These are phyloP conservation scores for Candida maesae DNA, from an alignment of 805 yeast genomes.

Conservation along the genomic window DNA sequence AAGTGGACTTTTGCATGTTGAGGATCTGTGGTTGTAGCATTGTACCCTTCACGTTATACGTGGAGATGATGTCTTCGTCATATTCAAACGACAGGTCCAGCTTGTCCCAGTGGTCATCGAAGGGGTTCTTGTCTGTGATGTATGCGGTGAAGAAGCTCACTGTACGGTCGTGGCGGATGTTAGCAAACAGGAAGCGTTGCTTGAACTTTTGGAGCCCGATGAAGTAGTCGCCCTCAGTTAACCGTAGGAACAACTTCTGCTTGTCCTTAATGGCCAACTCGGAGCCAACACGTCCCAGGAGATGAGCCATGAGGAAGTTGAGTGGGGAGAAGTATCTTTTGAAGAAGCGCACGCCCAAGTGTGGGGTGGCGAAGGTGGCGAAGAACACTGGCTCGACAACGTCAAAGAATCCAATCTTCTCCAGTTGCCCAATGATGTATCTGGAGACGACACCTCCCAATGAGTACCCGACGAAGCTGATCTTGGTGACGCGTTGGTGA, in stretches of 20 bases:
- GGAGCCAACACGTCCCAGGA: conserved; percentile 65
- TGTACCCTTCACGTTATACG: conserved; percentile 34
- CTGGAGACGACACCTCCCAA: conserved; percentile 84
- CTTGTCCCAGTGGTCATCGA: conserved; percentile 50
- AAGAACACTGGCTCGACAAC: conserved; percentile 57
- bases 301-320: conserved; percentile 49
- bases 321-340: conserved; percentile 32
- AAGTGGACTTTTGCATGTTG: conserved; percentile 39
- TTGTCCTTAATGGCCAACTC: conserved; percentile 61
- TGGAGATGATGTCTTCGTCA: conserved; percentile 35
- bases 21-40: conserved; percentile 46
- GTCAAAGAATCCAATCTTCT: conserved; percentile 51
- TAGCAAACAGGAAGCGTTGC: conserved; percentile 60
- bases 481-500: conserved; percentile 36
- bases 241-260: conserved; percentile 42
- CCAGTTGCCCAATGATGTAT: conserved; percentile 72
- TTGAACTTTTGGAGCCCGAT: conserved; percentile 57
- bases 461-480: conserved; percentile 84
- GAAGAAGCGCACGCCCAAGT: conserved; percentile 58
- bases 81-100: conserved; percentile 40
- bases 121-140: conserved; percentile 72
- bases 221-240: conserved; percentile 37
- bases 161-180: conserved; percentile 76
- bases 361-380: conserved; percentile 76
- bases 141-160: conserved; percentile 85